phyloP scores from a whole-genome alignment of 2,329 filamentous ascomycete genomes.

The Fusarium agapanthi region DNA sequence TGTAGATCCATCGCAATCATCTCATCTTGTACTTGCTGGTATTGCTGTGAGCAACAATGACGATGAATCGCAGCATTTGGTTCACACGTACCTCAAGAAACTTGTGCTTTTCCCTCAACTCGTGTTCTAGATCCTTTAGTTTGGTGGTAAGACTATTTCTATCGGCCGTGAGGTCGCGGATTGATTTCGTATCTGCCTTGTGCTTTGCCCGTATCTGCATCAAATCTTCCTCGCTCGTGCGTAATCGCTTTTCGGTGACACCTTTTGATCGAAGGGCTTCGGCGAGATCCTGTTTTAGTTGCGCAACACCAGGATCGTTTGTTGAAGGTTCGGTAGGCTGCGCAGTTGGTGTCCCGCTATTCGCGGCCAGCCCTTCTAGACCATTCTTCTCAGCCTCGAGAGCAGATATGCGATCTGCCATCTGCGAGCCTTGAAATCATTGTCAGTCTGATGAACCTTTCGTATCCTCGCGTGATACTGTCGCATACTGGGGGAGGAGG shows the following conservation, averaged over 20 bases:
- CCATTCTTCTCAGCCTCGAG: slow-evolving; percentile 67
- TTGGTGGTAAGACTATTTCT: slow-evolving; percentile 69
- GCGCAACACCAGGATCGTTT: slow-evolving; percentile 51
- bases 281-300: slow-evolving; percentile 74
- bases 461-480: slow-evolving; percentile 6
- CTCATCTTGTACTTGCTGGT: slow-evolving; percentile 87
- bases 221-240: slow-evolving; percentile 70
- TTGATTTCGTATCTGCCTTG: slow-evolving; percentile 66
- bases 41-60: slow-evolving; percentile 16
- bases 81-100: slow-evolving; percentile 71
- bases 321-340: slow-evolving; percentile 24
- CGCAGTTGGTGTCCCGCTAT: slow-evolving; percentile 29
- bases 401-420: slow-evolving; percentile 72
- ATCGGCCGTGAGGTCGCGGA: slow-evolving; percentile 71
- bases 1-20: slow-evolving; percentile 88
- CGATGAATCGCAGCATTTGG: not conserved
- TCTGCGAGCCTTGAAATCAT: slow-evolving; percentile 63
- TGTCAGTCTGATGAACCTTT: slow-evolving; percentile 26
- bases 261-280: slow-evolving; percentile 79
- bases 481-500: slow-evolving; percentile 19
- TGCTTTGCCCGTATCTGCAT: slow-evolving; percentile 67
- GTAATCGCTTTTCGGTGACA: slow-evolving; percentile 71
- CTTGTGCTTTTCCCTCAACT: slow-evolving; percentile 84
- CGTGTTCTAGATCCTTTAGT: slow-evolving; percentile 83
- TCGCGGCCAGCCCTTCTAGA: slow-evolving; percentile 45